A percentile compares a stretch with the other conserved stretches of the same genome.
phyloP scores from a whole-genome alignment of 1,139 yeast genomes.

The Pichia sp. region DNA sequence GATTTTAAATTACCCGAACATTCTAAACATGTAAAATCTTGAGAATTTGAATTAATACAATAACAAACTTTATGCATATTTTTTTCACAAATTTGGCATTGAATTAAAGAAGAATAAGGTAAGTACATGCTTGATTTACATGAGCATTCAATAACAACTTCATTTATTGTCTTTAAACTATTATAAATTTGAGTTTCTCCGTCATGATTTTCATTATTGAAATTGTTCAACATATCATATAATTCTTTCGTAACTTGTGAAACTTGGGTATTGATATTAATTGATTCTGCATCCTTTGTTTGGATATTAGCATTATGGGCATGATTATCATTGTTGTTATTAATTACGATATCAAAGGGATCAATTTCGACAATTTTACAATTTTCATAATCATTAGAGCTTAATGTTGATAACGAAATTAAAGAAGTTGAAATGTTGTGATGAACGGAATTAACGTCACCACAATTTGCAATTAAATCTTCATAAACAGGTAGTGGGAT shows the following conservation, averaged over 20 bases:
- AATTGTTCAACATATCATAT: constrained; percentile 9
- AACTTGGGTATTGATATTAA: constrained; percentile 4
- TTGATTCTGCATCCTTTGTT: not conserved
- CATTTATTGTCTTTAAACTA: not conserved
- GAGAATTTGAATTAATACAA: not conserved
- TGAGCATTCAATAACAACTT: constrained; percentile 10
- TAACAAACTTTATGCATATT: constrained; percentile 19
- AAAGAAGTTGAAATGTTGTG: constrained; percentile 17
- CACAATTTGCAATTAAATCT: constrained; percentile 19
- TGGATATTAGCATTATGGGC: not conserved
- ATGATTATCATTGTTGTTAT: not conserved
- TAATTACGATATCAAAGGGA: constrained; percentile 18
- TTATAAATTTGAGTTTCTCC: constrained; percentile 17
- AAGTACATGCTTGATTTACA: constrained; percentile 14
- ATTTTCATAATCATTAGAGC: not conserved
- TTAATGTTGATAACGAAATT: constrained; percentile 16
- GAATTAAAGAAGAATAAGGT: constrained; percentile 12
- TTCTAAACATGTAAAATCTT: constrained; percentile 11
- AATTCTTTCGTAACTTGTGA: constrained; percentile 25
- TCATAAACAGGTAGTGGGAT: constrained; percentile 16
- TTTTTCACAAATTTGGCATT: constrained; percentile 17
- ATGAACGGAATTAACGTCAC: constrained; percentile 18
- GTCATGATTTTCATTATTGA: constrained; percentile 3
- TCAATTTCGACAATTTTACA: constrained; percentile 13
- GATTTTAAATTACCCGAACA: constrained; percentile 1